Percentiles rank a stretch among this genome's conserved stretches.
Conservation (phyloP, 345 rosid species). For the Salix purpurea region DNA sequence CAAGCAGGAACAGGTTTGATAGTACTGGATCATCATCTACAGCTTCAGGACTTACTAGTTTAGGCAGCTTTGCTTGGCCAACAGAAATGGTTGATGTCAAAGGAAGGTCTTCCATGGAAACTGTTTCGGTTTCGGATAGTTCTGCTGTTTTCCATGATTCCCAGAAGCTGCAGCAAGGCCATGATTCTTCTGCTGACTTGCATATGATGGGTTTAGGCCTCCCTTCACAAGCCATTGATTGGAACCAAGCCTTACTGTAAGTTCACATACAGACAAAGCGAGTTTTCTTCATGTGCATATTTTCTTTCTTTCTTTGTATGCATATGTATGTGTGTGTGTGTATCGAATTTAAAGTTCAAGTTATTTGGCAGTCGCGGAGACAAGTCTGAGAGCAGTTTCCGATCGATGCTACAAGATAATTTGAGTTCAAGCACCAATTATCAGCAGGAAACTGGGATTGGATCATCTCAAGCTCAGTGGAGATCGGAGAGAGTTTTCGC, state of each 20-base stretch:
- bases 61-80: constrained; percentile 56
- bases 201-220: constrained; percentile 90
- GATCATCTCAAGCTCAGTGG: constrained; percentile 45
- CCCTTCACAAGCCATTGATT: constrained; percentile 75
- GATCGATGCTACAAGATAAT: constrained; percentile 72
- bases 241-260: constrained; percentile 87
- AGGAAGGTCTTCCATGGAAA: constrained; percentile 59
- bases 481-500: constrained; percentile 21
- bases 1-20: constrained; percentile 48
- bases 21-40: constrained; percentile 46
- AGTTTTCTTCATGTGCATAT: neutral
- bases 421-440: constrained; percentile 43
- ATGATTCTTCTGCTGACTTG: constrained; percentile 33
- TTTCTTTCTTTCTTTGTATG: neutral
- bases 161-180: constrained; percentile 35
- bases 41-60: constrained; percentile 39
- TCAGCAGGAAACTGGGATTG: constrained; percentile 39
- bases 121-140: constrained; percentile 43
- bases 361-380: constrained; percentile 46
- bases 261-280: constrained; percentile 1
- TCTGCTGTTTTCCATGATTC: constrained; percentile 51
- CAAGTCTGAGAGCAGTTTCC: constrained; percentile 60
- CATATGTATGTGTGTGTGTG: neutral
- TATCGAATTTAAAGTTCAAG: neutral
- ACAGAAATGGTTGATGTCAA: constrained; percentile 42